Evolutionary conservation across 768 basidiomycete species (phyloP), one percentile per base, ranked within the genome.

Genomic region (Clitopilus passeckerianus): DNA sequence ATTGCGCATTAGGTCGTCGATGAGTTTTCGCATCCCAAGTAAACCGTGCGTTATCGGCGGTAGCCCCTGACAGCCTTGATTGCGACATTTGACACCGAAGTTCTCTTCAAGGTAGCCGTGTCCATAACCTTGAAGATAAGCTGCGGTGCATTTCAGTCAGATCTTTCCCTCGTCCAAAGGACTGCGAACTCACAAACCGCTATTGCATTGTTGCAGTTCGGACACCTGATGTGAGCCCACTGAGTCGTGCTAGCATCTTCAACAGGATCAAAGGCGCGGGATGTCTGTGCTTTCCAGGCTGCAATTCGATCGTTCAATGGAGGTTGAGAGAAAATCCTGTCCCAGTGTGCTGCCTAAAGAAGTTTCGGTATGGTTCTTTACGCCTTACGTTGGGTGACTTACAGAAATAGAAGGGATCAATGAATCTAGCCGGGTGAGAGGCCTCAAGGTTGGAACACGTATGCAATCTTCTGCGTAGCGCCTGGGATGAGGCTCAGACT

Each of bases 361-460:
- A 60, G 30, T 18, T 8, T 41, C 15, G 34, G 46, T 63, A n/a
- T 30, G 27, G 54, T 3, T 41, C 10, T 41, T 62, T 75, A 57
- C 68, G 89, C 90, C 89, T 70, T n/a, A n/a, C 91, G n/a, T 12
- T 5, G 37, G 12, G 12, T 12, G 15, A 41, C 37, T 84, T 9
- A 80, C 89, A 65, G 89, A 83, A 61, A 89, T 91, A 54, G 77
- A 74, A 10, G 68, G 66, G 63, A 87, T 81, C 5, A 92, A 61
- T 62, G 81, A 83, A 75, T 2, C 86, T 87, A 15, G 85, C 90
- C 57, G 74, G 69, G 1, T 89, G 80, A 30, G 90, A 72, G 24
- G 67, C 68, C 24, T 86, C 79, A n/a, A 84, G 78, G 60, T 90
- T 81, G 64, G 90, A 85, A 5, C 90, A 18, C 37, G 37, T 5